Percentiles rank a stretch among this genome's conserved stretches.
Evolutionary conservation across 1,284 basidiomycete species (phyloP).

Genomic region (Taiwanofungus camphoratus): DNA sequence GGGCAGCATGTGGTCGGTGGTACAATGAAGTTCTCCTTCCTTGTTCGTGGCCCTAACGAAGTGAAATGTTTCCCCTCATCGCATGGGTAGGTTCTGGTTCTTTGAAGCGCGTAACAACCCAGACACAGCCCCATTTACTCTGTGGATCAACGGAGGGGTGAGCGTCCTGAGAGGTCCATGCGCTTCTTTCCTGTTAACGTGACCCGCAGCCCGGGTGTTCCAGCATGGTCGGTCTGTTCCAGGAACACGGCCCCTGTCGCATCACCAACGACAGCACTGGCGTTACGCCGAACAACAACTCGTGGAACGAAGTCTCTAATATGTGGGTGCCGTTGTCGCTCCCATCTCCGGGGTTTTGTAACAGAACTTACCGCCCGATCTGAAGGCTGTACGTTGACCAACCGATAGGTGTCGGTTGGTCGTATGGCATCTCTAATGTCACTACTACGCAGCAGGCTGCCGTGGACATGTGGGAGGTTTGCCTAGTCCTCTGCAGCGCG

Average conservation of each 20-base stretch:
- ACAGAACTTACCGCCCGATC: too few relatives aligned
- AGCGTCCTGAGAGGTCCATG: constrained; percentile 18
- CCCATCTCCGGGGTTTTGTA: too few relatives aligned
- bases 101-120: constrained; percentile 56
- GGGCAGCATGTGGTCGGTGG: constrained; percentile 49
- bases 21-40: not conserved
- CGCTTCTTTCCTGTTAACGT: constrained; percentile 1
- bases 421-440: constrained; percentile 46
- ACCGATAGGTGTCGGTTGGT: constrained; percentile 60
- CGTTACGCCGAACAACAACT: constrained; percentile 50
- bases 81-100: constrained; percentile 56
- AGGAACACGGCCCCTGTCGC: constrained; percentile 61
- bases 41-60: not conserved
- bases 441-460: constrained; percentile 51
- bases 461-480: constrained; percentile 46
- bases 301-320: constrained; percentile 63
- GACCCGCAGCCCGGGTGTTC: constrained; percentile 50
- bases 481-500: too few relatives aligned
- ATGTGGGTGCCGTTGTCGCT: too few relatives aligned
- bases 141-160: constrained; percentile 66
- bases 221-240: constrained; percentile 63
- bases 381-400: constrained; percentile 50
- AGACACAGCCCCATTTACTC: constrained; percentile 48
- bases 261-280: constrained; percentile 51
- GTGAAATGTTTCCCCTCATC: too few relatives aligned